These are phyloP conservation scores for Entonaema liquescens DNA, from an alignment of 495 filamentous ascomycete species.

Conservation along the genomic window DNA sequence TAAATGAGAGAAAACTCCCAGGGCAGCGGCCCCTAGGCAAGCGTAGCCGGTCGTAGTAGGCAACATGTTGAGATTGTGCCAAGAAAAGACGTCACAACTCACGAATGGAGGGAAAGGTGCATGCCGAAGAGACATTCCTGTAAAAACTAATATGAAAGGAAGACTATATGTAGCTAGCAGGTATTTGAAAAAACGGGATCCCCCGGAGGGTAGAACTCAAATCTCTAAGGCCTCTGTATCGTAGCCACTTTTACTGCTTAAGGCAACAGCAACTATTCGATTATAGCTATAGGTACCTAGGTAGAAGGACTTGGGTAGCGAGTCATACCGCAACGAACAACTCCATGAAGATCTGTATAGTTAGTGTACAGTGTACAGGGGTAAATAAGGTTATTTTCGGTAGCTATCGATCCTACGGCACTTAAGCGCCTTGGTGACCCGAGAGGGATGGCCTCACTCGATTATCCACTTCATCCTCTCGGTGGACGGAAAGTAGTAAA, in stretches of 20 bases:
- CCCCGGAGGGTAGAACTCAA: not conserved
- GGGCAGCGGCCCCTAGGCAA: not conserved
- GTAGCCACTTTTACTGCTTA: not conserved
- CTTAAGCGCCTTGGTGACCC: not conserved
- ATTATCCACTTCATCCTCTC: not conserved
- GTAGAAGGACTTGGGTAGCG: not conserved
- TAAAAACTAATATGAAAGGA: not conserved
- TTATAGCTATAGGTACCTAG: not conserved
- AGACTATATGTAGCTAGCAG: not conserved
- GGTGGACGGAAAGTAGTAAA: not conserved
- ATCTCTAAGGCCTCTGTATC: not conserved
- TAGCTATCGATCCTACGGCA: not conserved
- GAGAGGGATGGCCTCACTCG: not conserved
- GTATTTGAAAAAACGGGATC: not conserved
- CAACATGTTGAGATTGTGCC: not conserved
- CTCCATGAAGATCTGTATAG: not conserved
- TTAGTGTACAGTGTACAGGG: not conserved
- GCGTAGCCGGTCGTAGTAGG: not conserved
- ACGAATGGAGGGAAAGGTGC: not conserved
- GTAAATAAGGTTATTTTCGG: not conserved
- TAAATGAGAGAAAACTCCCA: constrained; percentile 21
- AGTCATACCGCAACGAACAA: not conserved
- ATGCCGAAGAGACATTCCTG: not conserved
- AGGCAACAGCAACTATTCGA: too few species aligned
- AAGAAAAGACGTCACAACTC: not conserved